These are phyloP conservation scores for Populus hybrid DNA, from an alignment of 441 rosid genomes.

Conservation along the genomic window DNA sequence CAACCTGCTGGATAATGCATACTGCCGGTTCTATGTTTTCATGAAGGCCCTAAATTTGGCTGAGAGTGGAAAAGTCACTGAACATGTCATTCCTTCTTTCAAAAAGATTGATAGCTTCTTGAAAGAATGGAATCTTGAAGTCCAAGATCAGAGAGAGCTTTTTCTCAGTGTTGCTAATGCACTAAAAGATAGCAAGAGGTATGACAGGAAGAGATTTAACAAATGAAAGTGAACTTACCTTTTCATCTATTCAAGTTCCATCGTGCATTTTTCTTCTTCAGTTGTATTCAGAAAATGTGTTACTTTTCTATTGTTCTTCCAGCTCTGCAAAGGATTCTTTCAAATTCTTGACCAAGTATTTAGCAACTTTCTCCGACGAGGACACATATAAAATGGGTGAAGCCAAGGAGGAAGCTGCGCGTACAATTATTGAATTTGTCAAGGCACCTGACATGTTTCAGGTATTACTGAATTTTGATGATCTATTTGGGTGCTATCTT, in stretches of 20 bases:
- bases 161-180: constrained; percentile 71
- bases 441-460: constrained; percentile 82
- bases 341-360: constrained; percentile 75
- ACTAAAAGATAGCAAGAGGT: constrained; percentile 83
- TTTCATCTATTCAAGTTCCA: not conserved
- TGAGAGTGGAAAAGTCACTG: constrained; percentile 76
- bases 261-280: not conserved
- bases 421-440: constrained; percentile 73
- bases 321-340: constrained; percentile 77
- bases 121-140: constrained; percentile 92
- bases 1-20: constrained; percentile 70
- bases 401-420: constrained; percentile 94
- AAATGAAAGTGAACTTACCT: not conserved
- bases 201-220: not conserved
- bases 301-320: constrained; percentile 28
- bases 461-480: constrained; percentile 39
- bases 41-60: constrained; percentile 74
- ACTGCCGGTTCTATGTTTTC: constrained; percentile 76
- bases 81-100: constrained; percentile 66
- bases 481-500: not conserved
- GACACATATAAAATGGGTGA: constrained; percentile 57
- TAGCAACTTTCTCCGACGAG: constrained; percentile 82
- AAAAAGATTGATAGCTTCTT: constrained; percentile 75
- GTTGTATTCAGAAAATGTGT: not conserved
- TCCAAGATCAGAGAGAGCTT: constrained; percentile 79